Base-by-base conservation (phyloP, 2,329 filamentous ascomycete genomes). In the Helminthosporium solani region DNA sequence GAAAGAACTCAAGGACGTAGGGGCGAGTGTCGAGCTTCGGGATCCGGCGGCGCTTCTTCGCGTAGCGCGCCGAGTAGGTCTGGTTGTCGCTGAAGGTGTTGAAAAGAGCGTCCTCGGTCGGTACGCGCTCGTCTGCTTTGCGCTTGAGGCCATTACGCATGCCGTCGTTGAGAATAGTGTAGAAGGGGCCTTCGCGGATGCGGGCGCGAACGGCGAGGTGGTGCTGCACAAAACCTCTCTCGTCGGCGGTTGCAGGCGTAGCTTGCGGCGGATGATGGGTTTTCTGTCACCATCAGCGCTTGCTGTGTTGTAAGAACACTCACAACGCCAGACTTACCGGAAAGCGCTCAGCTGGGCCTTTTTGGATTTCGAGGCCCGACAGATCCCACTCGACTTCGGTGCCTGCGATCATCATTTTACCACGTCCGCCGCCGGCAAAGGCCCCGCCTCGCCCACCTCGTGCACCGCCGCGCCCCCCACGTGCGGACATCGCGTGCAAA, bases 51-150 rank as follows among this genome's bases (percentile, higher is more conserved):
- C 76, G 75, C 56, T 80, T 79, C 53, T 79, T 81, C 44, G 77
- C 70, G 63, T 83, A 84, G 57, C 76, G 78, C 43, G 78, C 73
- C 14, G 77, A 77, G 60, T 82, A 85, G 0, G 80, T 82, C 31
- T 79, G 78, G 66, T 83, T 83, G 44, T 80, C 79, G 34, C 78
- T 74, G 57, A 85, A 85, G 2, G 82, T 79, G 61, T 85, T 80
- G 58, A 83, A 80, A 0, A 70, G 57, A 11, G 60, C 58, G 7
- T 59, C 59, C 33, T 67, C 63, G 35, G 64, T 64, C 11, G 64
- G 60, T n/a, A 58, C 60, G 16, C 75, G 75, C 48, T 72, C 63
- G 41, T 52, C 60, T 23, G 56, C 62, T 37, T 64, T 68, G 7
- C 61, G 49, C 50, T 67, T 67, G 53, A 77, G 61, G 51, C 67